A percentile compares a stretch with the other conserved stretches of the same genome.
Conservation (phyloP, 352 stramenopile species). For the Globisporangium nagaii region DNA sequence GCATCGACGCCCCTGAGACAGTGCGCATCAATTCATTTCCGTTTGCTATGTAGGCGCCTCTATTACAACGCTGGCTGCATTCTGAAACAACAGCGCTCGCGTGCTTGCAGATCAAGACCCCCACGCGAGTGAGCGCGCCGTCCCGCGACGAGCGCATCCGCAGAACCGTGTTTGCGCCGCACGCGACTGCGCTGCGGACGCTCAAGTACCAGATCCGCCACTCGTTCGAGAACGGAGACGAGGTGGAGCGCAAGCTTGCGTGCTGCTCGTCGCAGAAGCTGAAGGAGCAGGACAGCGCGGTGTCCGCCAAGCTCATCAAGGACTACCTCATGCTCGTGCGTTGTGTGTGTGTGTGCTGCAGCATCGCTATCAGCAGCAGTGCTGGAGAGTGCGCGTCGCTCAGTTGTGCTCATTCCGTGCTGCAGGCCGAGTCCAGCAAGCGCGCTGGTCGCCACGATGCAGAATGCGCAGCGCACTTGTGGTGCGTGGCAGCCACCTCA, state of each 20-base stretch:
- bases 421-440: constrained; percentile 76
- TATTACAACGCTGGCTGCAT: neutral
- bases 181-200: constrained; percentile 47
- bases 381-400: too few relatives aligned
- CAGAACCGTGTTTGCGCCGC: constrained; percentile 66
- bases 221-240: constrained; percentile 40
- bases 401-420: too few relatives aligned
- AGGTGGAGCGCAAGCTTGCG: constrained; percentile 39
- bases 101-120: constrained; percentile 70
- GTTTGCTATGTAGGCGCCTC: too few relatives aligned
- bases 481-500: constrained; percentile 27
- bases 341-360: neutral
- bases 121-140: constrained; percentile 31
- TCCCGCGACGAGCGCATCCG: constrained; percentile 66
- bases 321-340: constrained; percentile 69
- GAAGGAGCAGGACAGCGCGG: constrained; percentile 50
- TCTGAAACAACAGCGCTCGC: too few relatives aligned
- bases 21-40: constrained; percentile 24
- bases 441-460: constrained; percentile 73
- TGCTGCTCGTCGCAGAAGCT: constrained; percentile 62
- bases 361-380: neutral
- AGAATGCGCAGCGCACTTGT: constrained; percentile 80
- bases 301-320: constrained; percentile 74
- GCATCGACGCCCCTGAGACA: constrained; percentile 64
- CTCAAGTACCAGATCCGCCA: constrained; percentile 36